Percentiles rank a stretch among this genome's conserved stretches.
Conservation (phyloP, 2,329 filamentous ascomycete genomes). For the Ceratocystis huliohia region DNA sequence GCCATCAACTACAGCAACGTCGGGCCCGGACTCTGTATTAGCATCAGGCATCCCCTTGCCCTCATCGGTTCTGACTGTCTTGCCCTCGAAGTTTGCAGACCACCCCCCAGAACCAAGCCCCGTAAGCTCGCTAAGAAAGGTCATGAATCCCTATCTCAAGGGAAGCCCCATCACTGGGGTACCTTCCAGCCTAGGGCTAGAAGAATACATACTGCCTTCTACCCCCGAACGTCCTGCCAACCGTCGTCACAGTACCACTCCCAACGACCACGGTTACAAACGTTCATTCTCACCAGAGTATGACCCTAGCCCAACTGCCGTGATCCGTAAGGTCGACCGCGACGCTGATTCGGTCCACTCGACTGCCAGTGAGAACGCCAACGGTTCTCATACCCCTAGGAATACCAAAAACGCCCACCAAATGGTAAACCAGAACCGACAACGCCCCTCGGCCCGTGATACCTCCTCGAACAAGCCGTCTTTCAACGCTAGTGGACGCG, state of each 20-base stretch:
- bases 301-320: conserved; percentile 56
- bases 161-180: conserved; percentile 14
- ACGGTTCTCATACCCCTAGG: neutral
- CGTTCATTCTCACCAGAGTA: conserved; percentile 65
- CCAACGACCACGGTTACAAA: conserved; percentile 26
- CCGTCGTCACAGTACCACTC: conserved; percentile 16
- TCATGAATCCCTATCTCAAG: conserved; percentile 72
- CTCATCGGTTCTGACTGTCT: conserved; percentile 29
- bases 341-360: conserved; percentile 29
- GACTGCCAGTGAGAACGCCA: conserved; percentile 19
- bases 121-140: conserved; percentile 67
- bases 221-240: conserved; percentile 16
- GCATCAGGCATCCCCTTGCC: conserved; percentile 11
- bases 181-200: conserved; percentile 8
- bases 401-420: neutral
- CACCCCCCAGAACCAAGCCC: conserved; percentile 42
- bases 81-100: conserved; percentile 28
- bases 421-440: neutral
- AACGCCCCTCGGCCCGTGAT: conserved; percentile 23
- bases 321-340: conserved; percentile 51
- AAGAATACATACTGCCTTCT: conserved; percentile 17
- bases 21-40: neutral
- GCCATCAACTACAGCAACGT: neutral
- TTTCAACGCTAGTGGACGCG: conserved; percentile 28
- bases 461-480: conserved; percentile 29